phyloP scores from a whole-genome alignment of 1,139 yeast species.

The Scheffersomyces titani region DNA sequence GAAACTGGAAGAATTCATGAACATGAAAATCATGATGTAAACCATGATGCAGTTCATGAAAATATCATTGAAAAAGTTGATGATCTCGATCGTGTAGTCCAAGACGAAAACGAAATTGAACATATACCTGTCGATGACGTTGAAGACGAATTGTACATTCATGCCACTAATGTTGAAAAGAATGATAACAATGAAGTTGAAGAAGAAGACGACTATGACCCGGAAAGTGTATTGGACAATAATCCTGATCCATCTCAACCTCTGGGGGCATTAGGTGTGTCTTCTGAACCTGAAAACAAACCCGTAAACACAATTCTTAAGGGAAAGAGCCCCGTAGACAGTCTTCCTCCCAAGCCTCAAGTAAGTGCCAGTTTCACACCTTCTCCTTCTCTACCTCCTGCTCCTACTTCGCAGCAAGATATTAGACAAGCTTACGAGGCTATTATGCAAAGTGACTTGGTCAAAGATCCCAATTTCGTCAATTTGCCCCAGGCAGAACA shows the following conservation, averaged over 20 bases:
- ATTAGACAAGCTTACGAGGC: conserved; percentile 37
- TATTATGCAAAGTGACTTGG: conserved; percentile 33
- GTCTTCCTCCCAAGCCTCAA: conserved; percentile 36
- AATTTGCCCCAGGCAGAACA: conserved; percentile 34
- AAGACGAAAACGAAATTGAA: neutral
- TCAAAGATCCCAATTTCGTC: conserved; percentile 32
- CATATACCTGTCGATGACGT: neutral
- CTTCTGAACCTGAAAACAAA: conserved; percentile 2
- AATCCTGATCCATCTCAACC: neutral
- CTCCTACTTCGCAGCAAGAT: conserved; percentile 10
- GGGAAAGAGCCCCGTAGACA: conserved; percentile 8
- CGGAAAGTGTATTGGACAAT: conserved; percentile 15
- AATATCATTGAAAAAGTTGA: neutral
- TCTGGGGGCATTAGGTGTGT: neutral
- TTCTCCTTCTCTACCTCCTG: conserved; percentile 8
- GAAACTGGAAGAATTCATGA: conserved; percentile 24
- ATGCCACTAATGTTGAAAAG: neutral
- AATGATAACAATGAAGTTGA: conserved; percentile 5
- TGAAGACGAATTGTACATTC: neutral
- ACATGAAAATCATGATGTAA: conserved; percentile 15
- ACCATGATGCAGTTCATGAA: neutral
- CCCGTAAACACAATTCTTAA: neutral
- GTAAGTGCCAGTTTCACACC: conserved; percentile 15
- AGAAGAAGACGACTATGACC: conserved; percentile 26
- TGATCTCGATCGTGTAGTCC: too few species aligned